These are phyloP conservation scores for Apiospora marii DNA, from an alignment of 2,329 filamentous ascomycete genomes.

Conservation along the genomic window DNA sequence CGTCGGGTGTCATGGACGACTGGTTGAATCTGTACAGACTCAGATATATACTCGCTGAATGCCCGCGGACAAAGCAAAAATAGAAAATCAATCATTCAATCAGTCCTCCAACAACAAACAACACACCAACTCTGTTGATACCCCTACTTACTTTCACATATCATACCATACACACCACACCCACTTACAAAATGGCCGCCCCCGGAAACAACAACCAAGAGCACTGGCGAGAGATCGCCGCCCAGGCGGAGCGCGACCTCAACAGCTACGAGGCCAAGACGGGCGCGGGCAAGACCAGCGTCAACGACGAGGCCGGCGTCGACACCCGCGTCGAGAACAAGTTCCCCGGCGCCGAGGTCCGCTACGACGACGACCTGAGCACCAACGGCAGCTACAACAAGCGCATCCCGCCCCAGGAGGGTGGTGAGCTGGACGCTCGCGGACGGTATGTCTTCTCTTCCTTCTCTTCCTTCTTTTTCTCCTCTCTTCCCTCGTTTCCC, in stretches of 20 bases:
- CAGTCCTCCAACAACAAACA: neutral
- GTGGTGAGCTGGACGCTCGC: slow-evolving; percentile 52
- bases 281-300: slow-evolving; percentile 47
- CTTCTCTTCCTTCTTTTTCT: too few species aligned
- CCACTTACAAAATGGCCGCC: slow-evolving; percentile 39
- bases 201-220: slow-evolving; percentile 32
- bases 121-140: neutral
- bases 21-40: too few species aligned
- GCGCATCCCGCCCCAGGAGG: slow-evolving; percentile 54
- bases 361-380: slow-evolving; percentile 51
- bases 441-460: slow-evolving; percentile 49
- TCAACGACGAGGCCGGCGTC: slow-evolving; percentile 51
- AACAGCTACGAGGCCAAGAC: slow-evolving; percentile 59
- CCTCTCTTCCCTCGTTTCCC: too few species aligned
- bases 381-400: slow-evolving; percentile 56
- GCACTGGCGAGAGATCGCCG: slow-evolving; percentile 52
- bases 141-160: neutral
- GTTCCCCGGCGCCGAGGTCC: slow-evolving; percentile 51
- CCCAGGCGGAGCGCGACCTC: slow-evolving; percentile 55
- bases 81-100: neutral
- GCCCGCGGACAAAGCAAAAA: neutral
- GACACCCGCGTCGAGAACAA: slow-evolving; percentile 51
- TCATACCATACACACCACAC: neutral
- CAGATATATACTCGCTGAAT: neutral
- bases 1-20: too few species aligned